These are phyloP conservation scores for Saccharomyces hybrid DNA, from an alignment of 1,139 yeast species.

Conservation along the genomic window DNA sequence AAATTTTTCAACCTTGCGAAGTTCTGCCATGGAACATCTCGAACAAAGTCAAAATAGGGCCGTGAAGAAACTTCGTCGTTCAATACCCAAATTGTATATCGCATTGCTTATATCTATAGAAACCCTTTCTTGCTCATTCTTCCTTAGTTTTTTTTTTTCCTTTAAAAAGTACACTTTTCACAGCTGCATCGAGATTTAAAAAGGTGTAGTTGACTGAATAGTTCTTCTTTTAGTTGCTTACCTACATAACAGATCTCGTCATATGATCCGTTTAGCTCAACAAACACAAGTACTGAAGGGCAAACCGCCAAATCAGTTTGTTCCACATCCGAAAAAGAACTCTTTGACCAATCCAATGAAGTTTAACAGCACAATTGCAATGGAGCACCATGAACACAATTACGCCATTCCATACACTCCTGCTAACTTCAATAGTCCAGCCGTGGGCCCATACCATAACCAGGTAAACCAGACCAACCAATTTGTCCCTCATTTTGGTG, in stretches of 20 bases:
- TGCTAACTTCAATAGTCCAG: background rate
- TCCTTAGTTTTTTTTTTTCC: background rate
- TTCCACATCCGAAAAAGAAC: constrained; percentile 8
- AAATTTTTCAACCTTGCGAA: background rate
- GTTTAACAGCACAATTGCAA: constrained; percentile 5
- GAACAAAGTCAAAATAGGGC: background rate
- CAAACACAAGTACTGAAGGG: constrained; percentile 25
- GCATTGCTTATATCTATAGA: background rate
- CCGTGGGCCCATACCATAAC: background rate
- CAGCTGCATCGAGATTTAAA: background rate
- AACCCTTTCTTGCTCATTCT: background rate
- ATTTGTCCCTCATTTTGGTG: constrained; percentile 16
- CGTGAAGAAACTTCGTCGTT: background rate
- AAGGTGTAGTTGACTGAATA: background rate
- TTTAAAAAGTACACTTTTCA: too few relatives aligned
- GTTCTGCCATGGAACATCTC: background rate
- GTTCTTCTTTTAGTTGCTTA: background rate
- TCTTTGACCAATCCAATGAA: constrained; percentile 6
- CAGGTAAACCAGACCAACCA: constrained; percentile 17
- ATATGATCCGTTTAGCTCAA: constrained; percentile 26
- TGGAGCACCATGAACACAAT: constrained; percentile 6
- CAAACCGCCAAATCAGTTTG: constrained; percentile 23
- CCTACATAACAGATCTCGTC: background rate
- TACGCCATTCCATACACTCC: background rate
- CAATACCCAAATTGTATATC: background rate